Evolutionary conservation across 2,329 filamentous ascomycete species (phyloP).

Genomic region (Fusarium coicis): DNA sequence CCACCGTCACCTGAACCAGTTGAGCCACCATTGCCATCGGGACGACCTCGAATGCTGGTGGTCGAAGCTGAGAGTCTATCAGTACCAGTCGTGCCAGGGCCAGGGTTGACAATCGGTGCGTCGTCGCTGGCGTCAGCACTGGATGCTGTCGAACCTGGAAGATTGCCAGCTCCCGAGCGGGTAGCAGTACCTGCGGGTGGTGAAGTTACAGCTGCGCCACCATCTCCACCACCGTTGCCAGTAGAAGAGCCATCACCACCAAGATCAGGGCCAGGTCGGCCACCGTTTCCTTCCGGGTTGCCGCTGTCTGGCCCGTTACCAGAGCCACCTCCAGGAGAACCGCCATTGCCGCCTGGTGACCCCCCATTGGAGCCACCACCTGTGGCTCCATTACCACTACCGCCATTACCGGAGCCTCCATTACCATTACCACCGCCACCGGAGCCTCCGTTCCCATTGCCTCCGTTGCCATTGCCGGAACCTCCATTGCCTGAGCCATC

Average conservation of each 20-base stretch:
- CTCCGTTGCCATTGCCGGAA: background rate
- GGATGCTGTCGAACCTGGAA: background rate
- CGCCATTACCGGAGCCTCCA: background rate
- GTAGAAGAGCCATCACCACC: background rate
- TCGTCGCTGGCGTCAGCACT: background rate
- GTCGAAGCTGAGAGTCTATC: background rate
- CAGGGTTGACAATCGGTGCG: background rate
- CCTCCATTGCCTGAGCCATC: background rate
- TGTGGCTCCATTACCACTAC: background rate
- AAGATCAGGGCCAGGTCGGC: background rate
- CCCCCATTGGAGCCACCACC: background rate
- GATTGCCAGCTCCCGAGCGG: background rate
- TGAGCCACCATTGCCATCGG: background rate
- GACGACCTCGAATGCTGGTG: background rate
- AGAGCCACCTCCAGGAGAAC: background rate
- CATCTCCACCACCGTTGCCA: background rate
- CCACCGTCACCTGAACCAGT: background rate
- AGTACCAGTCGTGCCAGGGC: background rate
- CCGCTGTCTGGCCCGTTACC: background rate
- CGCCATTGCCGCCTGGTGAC: background rate
- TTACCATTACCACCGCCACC: background rate
- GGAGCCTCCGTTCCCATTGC: background rate
- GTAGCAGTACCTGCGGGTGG: background rate
- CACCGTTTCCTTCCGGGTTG: background rate
- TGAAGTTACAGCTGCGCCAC: background rate